Percentiles rank a stretch among this genome's conserved stretches.
These are phyloP conservation scores for Arthrobotrys conoides DNA, from an alignment of 2,329 filamentous ascomycete species.

Conservation along the genomic window DNA sequence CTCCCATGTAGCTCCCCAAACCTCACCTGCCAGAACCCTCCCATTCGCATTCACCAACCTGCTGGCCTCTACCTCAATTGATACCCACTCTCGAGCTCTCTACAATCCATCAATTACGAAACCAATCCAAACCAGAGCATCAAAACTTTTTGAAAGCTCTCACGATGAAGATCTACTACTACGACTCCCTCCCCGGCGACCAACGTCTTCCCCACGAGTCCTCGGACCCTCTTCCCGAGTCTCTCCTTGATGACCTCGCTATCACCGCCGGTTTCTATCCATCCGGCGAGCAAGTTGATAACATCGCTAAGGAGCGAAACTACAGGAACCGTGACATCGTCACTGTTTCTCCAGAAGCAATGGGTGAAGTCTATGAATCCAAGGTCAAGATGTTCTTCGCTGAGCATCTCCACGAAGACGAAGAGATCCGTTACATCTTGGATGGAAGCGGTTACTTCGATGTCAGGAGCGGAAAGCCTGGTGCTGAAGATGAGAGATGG, in stretches of 20 bases:
- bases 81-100: no score
- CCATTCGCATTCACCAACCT: neutral
- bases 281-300: constrained; percentile 77
- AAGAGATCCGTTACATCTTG: constrained; percentile 95
- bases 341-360: constrained; percentile 84
- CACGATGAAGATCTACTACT: constrained; percentile 59
- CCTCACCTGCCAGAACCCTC: neutral
- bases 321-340: constrained; percentile 98
- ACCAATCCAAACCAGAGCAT: neutral
- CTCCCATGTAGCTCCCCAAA: constrained; percentile 3
- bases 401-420: constrained; percentile 97
- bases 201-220: constrained; percentile 93
- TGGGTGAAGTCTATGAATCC: constrained; percentile 89
- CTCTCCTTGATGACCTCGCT: constrained; percentile 80
- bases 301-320: constrained; percentile 79
- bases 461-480: constrained; percentile 72
- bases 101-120: neutral
- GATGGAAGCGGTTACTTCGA: constrained; percentile 94
- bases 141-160: neutral
- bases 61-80: neutral
- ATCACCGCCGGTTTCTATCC: constrained; percentile 82
- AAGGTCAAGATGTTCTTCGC: constrained; percentile 95
- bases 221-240: constrained; percentile 76
- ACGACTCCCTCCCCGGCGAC: constrained; percentile 77
- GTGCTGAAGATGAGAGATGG: constrained; percentile 84